Conservation (phyloP, 2,329 filamentous ascomycete genomes). For the Hymenoscyphus fructigenus region DNA sequence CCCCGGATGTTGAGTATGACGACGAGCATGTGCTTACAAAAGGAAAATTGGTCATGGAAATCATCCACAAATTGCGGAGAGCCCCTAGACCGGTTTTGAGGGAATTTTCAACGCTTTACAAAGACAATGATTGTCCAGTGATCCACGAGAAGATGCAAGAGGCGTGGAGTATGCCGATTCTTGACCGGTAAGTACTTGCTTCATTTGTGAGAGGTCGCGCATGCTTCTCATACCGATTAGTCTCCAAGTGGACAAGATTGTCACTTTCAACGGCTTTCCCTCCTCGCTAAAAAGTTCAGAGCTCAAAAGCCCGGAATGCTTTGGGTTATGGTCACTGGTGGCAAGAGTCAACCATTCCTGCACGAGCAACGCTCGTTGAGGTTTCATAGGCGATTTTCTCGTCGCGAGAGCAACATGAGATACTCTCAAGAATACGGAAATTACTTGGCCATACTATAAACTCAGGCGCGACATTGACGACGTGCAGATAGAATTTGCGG, state of each 20-base stretch:
- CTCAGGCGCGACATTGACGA: too few species aligned
- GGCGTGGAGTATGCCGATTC: too few species aligned
- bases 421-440: constrained; percentile 8
- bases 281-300: background rate
- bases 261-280: background rate
- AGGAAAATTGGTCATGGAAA: background rate
- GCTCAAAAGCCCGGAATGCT: background rate
- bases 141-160: background rate
- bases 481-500: too few species aligned
- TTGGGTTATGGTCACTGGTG: background rate
- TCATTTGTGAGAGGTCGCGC: too few species aligned
- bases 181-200: too few species aligned
- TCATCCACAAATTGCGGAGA: background rate
- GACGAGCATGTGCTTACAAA: constrained; percentile 13
- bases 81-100: background rate
- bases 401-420: constrained; percentile 19
- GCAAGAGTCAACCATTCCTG: constrained; percentile 28
- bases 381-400: constrained; percentile 24
- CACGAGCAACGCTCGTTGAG: constrained; percentile 20
- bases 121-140: background rate
- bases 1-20: constrained; percentile 21
- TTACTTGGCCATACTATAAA: too few species aligned
- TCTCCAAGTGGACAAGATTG: background rate
- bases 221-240: background rate
- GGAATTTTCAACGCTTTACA: background rate